Percentiles rank a stretch among this genome's conserved stretches.
Evolutionary conservation across 2,329 filamentous ascomycete species (phyloP).

Genomic region (Colletotrichum tabaci): DNA sequence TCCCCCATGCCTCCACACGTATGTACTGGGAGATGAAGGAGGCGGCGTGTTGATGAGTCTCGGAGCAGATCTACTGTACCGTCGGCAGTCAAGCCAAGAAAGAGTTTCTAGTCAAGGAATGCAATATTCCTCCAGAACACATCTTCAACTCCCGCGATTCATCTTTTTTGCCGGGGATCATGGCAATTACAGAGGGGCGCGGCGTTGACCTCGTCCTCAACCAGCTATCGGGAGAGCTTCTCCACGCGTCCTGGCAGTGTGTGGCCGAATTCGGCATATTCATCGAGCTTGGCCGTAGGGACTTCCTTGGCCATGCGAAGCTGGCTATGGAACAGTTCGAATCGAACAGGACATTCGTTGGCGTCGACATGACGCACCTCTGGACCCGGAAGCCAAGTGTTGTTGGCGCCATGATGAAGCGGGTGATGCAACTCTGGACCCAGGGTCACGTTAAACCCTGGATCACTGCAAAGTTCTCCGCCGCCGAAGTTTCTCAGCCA

Average conservation of each 20-base stretch:
- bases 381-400: slow-evolving; percentile 4
- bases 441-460: slow-evolving; percentile 16
- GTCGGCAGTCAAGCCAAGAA: slow-evolving; percentile 23
- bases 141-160: slow-evolving; percentile 31
- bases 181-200: neutral
- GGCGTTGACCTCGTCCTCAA: slow-evolving; percentile 58
- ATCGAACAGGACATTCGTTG: slow-evolving; percentile 52
- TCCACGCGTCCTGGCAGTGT: slow-evolving; percentile 61
- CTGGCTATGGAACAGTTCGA: slow-evolving; percentile 64
- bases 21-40: neutral
- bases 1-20: no score
- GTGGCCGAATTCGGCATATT: slow-evolving; percentile 61
- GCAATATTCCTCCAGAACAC: neutral
- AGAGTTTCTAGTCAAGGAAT: slow-evolving; percentile 12
- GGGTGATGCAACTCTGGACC: slow-evolving; percentile 6
- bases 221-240: slow-evolving; percentile 57
- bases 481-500: slow-evolving; percentile 52
- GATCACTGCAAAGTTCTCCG: slow-evolving; percentile 42
- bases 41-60: neutral
- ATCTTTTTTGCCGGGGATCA: slow-evolving; percentile 3
- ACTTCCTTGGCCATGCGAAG: slow-evolving; percentile 56
- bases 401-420: slow-evolving; percentile 6
- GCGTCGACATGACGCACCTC: slow-evolving; percentile 50
- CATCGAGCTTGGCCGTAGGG: slow-evolving; percentile 62
- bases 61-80: slow-evolving; percentile 31